phyloP scores from a whole-genome alignment of 345 rosid species.

The Dipteronia dyeriana region DNA sequence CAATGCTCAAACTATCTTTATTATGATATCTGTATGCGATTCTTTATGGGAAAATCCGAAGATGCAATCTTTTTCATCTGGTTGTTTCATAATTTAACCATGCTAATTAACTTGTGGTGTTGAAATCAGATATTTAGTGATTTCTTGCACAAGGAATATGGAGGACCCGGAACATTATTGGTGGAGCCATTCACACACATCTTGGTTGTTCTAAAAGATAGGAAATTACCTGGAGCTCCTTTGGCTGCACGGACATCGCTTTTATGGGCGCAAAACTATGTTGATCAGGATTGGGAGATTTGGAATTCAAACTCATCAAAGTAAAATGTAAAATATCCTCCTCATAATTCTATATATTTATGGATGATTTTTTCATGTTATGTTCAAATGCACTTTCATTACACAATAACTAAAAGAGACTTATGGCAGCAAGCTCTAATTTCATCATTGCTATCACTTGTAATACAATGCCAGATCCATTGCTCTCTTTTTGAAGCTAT shows the following conservation, averaged over 20 bases:
- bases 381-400: not conserved
- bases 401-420: not conserved
- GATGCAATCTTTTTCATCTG: constrained; percentile 3
- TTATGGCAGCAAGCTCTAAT: constrained; percentile 4
- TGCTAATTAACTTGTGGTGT: constrained; percentile 16
- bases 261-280: constrained; percentile 43
- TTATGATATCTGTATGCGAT: constrained; percentile 2
- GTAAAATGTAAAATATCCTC: constrained; percentile 24
- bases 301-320: constrained; percentile 31
- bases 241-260: constrained; percentile 43
- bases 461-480: constrained; percentile 26
- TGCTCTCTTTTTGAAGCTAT: constrained; percentile 33
- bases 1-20: constrained; percentile 21
- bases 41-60: constrained; percentile 10
- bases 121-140: constrained; percentile 38
- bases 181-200: constrained; percentile 50
- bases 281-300: constrained; percentile 41
- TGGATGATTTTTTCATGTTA: not conserved
- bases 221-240: constrained; percentile 46
- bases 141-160: constrained; percentile 45
- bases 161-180: constrained; percentile 49
- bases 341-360: not conserved
- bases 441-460: constrained; percentile 15
- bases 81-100: not conserved
- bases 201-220: constrained; percentile 40